Percentiles rank a stretch among this genome's conserved stretches.
Evolutionary conservation across 805 yeast genomes (phyloP).

Genomic region (Zygoascus tannicola): DNA sequence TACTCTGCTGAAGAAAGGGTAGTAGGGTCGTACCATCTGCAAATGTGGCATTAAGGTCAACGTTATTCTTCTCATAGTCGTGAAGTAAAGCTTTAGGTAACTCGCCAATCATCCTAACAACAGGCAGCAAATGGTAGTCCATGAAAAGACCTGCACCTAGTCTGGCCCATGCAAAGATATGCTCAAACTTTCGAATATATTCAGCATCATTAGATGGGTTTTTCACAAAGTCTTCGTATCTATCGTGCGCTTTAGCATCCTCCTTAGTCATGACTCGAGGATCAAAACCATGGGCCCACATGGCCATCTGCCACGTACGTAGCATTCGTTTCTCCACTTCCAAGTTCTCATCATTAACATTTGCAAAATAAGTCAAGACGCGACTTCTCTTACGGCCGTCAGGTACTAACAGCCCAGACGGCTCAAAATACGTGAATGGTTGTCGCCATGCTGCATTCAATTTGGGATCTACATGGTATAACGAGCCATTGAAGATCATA

Average conservation of each 20-base stretch:
- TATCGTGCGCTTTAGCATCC: conserved; percentile 14
- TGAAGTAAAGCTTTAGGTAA: too few relatives aligned
- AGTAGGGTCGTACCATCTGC: conserved; percentile 10
- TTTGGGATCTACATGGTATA: conserved; percentile 6
- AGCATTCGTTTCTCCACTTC: conserved; percentile 16
- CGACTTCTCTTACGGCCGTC: conserved; percentile 1
- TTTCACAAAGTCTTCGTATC: conserved; percentile 10
- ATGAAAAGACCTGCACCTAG: conserved; percentile 20
- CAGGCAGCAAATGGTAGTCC: conserved; percentile 21
- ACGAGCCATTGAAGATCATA: conserved; percentile 3
- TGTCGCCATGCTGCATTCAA: conserved; percentile 8
- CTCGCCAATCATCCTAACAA: conserved; percentile 5
- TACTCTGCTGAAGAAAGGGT: conserved; percentile 10
- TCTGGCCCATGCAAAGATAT: conserved; percentile 20
- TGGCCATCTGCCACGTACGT: conserved; percentile 21
- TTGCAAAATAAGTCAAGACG: conserved; percentile 12
- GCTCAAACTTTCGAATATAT: conserved; percentile 8
- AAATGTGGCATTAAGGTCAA: neutral
- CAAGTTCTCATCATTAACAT: neutral
- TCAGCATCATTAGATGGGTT: conserved; percentile 3
- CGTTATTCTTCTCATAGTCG: neutral
- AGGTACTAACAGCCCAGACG: neutral
- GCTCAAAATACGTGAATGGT: conserved; percentile 3
- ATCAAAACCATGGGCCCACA: conserved; percentile 23
- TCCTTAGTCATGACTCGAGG: conserved; percentile 19